A percentile compares a stretch with the other conserved stretches of the same genome.
These are phyloP conservation scores for Liquidambar formosana DNA, from an alignment of 164 flowering plant genomes.

Conservation along the genomic window DNA sequence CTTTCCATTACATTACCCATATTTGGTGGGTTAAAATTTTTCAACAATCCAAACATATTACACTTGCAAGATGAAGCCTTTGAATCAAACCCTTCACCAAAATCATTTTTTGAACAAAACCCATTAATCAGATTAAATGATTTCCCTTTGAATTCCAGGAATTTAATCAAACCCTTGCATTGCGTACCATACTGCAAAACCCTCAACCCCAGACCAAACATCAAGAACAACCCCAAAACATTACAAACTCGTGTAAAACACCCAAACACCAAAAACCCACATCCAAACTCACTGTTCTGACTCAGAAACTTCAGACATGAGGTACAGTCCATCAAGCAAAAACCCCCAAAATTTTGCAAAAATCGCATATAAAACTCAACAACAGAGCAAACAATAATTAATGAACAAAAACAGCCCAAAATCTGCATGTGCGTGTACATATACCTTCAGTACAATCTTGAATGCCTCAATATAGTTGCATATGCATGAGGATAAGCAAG, in stretches of 20 bases:
- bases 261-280: constrained; percentile 42
- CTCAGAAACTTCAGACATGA: constrained; percentile 28
- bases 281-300: constrained; percentile 27
- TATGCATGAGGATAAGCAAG: not conserved
- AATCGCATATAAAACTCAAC: constrained; percentile 21
- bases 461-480: not conserved
- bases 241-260: constrained; percentile 20
- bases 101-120: constrained; percentile 25
- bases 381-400: constrained; percentile 21
- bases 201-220: constrained; percentile 40
- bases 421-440: constrained; percentile 13
- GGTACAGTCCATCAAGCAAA: constrained; percentile 27
- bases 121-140: constrained; percentile 19
- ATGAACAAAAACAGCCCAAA: constrained; percentile 14
- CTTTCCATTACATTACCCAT: not conserved
- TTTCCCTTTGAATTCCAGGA: constrained; percentile 28
- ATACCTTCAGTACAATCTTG: not conserved
- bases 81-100: constrained; percentile 17
- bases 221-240: constrained; percentile 32
- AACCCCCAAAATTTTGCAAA: constrained; percentile 13
- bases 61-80: constrained; percentile 18
- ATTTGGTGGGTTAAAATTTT: not conserved
- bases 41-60: constrained; percentile 6
- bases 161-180: constrained; percentile 23
- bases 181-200: constrained; percentile 27